A percentile compares a stretch with the other conserved stretches of the same genome.
Conservation (phyloP, 352 stramenopile genomes). For the Phytophthora boehmeriae region DNA sequence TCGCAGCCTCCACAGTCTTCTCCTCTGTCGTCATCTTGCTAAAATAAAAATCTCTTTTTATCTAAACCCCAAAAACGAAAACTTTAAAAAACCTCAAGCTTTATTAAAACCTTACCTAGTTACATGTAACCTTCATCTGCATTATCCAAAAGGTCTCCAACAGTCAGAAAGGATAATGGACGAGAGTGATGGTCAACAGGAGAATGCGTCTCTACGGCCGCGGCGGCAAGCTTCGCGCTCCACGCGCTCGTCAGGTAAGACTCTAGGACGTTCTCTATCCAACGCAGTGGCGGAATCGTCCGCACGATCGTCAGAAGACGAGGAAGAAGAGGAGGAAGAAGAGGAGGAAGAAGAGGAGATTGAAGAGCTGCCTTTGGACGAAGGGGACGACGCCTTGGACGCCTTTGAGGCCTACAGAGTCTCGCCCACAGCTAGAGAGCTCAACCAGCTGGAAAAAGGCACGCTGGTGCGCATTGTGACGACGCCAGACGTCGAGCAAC, state of each 20-base stretch:
- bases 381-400: constrained; percentile 49
- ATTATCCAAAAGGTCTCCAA: no score
- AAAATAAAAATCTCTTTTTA: background rate
- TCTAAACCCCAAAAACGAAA: background rate
- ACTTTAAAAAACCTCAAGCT: background rate
- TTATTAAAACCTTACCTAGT: background rate
- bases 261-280: no score
- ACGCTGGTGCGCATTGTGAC: constrained; percentile 73
- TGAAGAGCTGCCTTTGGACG: constrained; percentile 45
- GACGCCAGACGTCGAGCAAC: constrained; percentile 84
- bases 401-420: constrained; percentile 32
- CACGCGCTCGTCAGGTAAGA: constrained; percentile 15
- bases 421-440: constrained; percentile 40
- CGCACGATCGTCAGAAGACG: constrained; percentile 30
- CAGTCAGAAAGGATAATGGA: no score
- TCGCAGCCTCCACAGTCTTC: constrained; percentile 1
- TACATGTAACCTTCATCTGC: no score
- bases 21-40: constrained; percentile 38
- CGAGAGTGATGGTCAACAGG: no score
- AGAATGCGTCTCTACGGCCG: no score
- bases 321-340: constrained; percentile 63
- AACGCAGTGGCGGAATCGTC: no score
- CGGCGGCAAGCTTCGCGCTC: no score
- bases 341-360: constrained; percentile 51
- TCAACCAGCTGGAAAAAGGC: constrained; percentile 61